Conservation (phyloP, 2,329 filamentous ascomycete species). For the Hymenoscyphus fructigenus region DNA sequence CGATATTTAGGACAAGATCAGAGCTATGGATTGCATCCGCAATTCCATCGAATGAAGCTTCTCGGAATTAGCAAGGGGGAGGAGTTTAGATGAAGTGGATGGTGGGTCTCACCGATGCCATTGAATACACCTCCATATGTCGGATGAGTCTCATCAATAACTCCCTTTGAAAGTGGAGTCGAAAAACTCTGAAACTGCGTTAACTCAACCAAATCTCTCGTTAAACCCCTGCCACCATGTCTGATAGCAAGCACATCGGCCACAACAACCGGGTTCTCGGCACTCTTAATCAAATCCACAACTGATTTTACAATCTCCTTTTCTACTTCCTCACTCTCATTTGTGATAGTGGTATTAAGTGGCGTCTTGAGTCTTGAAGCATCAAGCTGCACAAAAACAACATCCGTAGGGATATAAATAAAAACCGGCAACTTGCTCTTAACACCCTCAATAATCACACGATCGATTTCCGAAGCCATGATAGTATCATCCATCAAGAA, state of each 20-base stretch:
- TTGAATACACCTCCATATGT: conserved; percentile 52
- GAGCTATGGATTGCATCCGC: conserved; percentile 42
- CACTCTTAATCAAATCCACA: conserved; percentile 43
- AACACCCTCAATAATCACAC: conserved; percentile 49
- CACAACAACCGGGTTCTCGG: conserved; percentile 50
- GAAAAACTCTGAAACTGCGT: conserved; percentile 50
- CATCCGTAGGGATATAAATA: conserved; percentile 54
- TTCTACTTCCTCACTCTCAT: conserved; percentile 25
- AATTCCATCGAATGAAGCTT: conserved; percentile 31
- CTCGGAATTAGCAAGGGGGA: background rate
- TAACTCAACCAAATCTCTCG: conserved; percentile 41
- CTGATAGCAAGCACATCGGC: conserved; percentile 48
- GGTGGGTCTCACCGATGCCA: conserved; percentile 40
- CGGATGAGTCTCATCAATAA: conserved; percentile 47
- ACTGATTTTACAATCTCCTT: conserved; percentile 38
- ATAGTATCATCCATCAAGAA: conserved; percentile 59
- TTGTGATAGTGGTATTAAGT: conserved; percentile 27
- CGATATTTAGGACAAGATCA: conserved; percentile 48
- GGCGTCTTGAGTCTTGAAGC: conserved; percentile 35
- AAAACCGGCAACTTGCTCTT: conserved; percentile 56
- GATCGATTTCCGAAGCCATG: conserved; percentile 52
- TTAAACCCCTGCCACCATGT: conserved; percentile 24
- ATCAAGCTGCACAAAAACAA: conserved; percentile 43
- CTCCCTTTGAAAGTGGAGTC: conserved; percentile 49
- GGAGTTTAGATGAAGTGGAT: background rate